Evolutionary conservation across 495 filamentous ascomycete genomes (phyloP), one percentile per base, ranked within the genome.

Genomic region (Cryomyces antarcticus): DNA sequence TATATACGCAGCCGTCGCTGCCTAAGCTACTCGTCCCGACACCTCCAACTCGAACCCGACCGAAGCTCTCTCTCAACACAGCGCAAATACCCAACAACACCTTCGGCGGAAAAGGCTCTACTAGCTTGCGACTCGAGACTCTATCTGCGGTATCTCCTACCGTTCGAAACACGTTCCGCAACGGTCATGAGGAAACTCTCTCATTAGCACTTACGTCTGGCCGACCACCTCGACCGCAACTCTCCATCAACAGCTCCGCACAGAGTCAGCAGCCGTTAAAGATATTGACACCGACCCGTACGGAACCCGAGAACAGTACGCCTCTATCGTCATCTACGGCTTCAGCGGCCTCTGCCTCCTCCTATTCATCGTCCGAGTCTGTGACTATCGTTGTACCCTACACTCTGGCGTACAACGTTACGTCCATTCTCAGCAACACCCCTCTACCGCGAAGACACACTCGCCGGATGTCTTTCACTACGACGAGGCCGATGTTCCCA

Each of bases 41-140:
- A 48, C 54, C 58, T 54, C 57, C 45, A 41, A 57, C 64, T 46
- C 67, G 63, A 27, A 76, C 72, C 57, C 67, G 78, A 58, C 85
- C 85, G 2, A 80, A 81, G 62, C 67, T 93, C 49, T 80, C 78
- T 42, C 71, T 93, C 31, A 80, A 92, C 62, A 93, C 84, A 40
- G 46, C 65, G 1, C 60, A 62, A 7, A 56, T 71, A 27, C 56
- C 58, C 17, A 24, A 24, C 17, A 24, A 24, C 10, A 64, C 68
- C n/a, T 71, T 69, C 42, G 69, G 72, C 49, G 17, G 17, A 24
- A 67, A 59, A 28, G 70, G 66, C 5, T 62, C 62, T 3, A 24
- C 17, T 24, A 69, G 68, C 27, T 57, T 75, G 40, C 62, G 72
- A 29, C 59, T 71, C 37, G 67, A 75, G 31, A 57, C 75, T 2